A percentile compares a stretch with the other conserved stretches of the same genome.
phyloP scores from a whole-genome alignment of 2,329 filamentous ascomycete genomes.

The Venturia oleaginea region DNA sequence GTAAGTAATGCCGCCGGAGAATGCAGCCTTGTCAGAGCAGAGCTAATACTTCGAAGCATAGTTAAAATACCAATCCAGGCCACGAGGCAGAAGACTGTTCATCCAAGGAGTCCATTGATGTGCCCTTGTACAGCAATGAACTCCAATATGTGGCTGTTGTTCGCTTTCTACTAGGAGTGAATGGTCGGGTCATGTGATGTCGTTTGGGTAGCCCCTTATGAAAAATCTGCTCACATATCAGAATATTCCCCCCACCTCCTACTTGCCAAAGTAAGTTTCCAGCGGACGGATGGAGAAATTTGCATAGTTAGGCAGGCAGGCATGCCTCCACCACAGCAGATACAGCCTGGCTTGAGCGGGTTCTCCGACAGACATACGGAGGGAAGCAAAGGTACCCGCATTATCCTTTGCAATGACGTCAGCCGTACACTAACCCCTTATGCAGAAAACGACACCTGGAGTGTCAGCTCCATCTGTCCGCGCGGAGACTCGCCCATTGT shows the following conservation, averaged over 20 bases:
- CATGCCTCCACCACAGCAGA: no score
- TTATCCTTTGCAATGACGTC: not conserved
- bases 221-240: not conserved
- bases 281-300: no score
- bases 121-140: not conserved
- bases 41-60: not conserved
- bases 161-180: not conserved
- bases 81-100: not conserved
- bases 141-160: not conserved
- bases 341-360: no score
- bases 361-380: not conserved
- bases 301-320: no score
- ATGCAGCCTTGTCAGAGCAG: not conserved
- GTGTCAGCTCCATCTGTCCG: not conserved
- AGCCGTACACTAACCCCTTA: not conserved
- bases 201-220: not conserved
- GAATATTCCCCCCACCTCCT: not conserved
- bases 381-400: not conserved
- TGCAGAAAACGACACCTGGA: not conserved
- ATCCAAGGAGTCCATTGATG: not conserved
- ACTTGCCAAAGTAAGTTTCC: no score
- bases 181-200: not conserved
- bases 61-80: not conserved
- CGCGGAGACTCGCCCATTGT: not conserved
- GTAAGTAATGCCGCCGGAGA: not conserved